These are phyloP conservation scores for Colletotrichum viniferum DNA, from an alignment of 2,329 filamentous ascomycete species.

Conservation along the genomic window DNA sequence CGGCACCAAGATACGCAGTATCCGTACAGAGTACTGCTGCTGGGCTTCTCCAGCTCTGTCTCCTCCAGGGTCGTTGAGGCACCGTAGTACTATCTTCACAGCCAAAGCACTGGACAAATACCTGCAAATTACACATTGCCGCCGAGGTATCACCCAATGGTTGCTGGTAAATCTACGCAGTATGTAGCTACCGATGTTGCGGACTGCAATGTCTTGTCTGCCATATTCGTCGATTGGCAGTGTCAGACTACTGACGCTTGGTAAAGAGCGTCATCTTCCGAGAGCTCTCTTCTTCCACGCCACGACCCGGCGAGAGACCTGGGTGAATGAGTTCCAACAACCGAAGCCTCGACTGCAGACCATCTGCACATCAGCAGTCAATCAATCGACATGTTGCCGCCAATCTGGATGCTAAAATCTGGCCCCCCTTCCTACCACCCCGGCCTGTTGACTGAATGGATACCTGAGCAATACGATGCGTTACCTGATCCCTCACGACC, in stretches of 20 bases:
- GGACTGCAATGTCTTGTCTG: neutral
- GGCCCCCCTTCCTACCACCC: neutral
- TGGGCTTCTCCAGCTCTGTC: neutral
- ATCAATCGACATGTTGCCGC: slow-evolving; percentile 12
- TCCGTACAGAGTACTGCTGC: neutral
- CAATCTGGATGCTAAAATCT: slow-evolving; percentile 13
- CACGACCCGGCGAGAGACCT: neutral
- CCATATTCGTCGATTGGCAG: neutral
- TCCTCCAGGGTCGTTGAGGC: neutral
- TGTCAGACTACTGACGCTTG: neutral
- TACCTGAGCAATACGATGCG: slow-evolving; percentile 21
- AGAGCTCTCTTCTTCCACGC: neutral
- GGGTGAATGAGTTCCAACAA: neutral
- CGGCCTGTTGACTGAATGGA: slow-evolving; percentile 7
- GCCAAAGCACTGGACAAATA: neutral
- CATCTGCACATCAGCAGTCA: slow-evolving; percentile 14
- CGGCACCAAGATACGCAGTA: neutral
- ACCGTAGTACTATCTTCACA: neutral
- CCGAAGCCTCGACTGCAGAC: neutral
- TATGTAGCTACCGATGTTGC: neutral
- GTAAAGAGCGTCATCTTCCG: neutral
- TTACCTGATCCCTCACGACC: slow-evolving; percentile 4
- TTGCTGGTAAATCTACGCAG: neutral
- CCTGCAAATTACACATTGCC: neutral
- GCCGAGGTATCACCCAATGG: neutral